Percentiles rank a stretch among this genome's conserved stretches.
Conservation (phyloP, 306 rosid species). For the Quercus cerris region DNA sequence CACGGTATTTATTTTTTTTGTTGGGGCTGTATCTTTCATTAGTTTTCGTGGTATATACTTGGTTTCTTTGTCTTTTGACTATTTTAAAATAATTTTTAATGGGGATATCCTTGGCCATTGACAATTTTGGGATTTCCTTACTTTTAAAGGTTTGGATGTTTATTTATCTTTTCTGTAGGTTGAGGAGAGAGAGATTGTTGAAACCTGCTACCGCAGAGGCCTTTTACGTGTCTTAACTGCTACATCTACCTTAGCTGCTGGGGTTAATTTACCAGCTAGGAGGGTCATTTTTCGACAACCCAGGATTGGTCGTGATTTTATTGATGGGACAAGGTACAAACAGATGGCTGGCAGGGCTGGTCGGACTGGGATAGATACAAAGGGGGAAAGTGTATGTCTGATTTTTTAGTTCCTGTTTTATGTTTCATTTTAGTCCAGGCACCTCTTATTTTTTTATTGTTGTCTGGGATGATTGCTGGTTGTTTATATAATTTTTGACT, state of each 20-base stretch:
- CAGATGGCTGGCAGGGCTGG: constrained; percentile 99
- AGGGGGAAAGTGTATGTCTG: constrained; percentile 87
- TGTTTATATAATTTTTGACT: not conserved
- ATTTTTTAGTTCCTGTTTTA: not conserved
- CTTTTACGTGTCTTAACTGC: constrained; percentile 92
- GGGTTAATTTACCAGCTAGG: constrained; percentile 95
- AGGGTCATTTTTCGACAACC: constrained; percentile 98
- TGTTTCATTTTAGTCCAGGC: constrained; percentile 1
- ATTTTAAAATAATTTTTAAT: not conserved
- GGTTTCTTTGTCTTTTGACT: constrained; percentile 7
- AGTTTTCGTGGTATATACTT: not conserved
- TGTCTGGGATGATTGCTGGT: not conserved
- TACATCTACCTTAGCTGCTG: constrained; percentile 97
- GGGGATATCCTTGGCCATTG: not conserved
- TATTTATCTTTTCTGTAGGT: constrained; percentile 47
- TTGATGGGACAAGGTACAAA: constrained; percentile 88
- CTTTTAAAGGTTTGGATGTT: constrained; percentile 13
- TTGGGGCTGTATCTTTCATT: constrained; percentile 16
- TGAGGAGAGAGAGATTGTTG: constrained; percentile 94
- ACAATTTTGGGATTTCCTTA: constrained; percentile 14
- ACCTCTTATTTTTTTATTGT: constrained; percentile 2
- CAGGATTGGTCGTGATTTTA: constrained; percentile 84
- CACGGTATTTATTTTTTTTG: constrained; percentile 48
- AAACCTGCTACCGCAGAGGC: constrained; percentile 92
- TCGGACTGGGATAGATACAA: constrained; percentile 96